Base-by-base conservation (phyloP, 2,329 filamentous ascomycete genomes). In the Parastagonospora nodorum region DNA sequence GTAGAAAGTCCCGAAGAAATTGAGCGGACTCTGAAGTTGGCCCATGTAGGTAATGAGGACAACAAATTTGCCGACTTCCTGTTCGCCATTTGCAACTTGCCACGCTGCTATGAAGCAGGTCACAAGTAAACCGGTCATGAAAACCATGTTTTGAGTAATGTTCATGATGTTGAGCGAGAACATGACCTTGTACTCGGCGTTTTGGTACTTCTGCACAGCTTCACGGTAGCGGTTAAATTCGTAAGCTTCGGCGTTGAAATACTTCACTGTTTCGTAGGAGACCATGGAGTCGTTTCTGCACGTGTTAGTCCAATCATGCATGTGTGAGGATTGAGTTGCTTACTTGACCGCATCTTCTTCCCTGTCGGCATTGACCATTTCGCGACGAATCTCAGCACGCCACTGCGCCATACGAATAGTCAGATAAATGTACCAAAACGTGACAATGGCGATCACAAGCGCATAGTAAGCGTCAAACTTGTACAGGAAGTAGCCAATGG, bases 321-420 rank as follows among this genome's bases (percentile, higher is more conserved):
- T 12, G 5, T 29, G 10, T 32, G 15, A 4, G 29, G 19, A 5
- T 12, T 10, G 5, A 12, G 11, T 30, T 3, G 77, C 81, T 75
- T 71, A 84, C 82, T 97, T 97, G 62, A 97, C 92, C 6, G 94
- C 94, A 74, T 97, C 93, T 75, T 97, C 92, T 75, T 97, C 92
- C 57, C 94, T 84, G 61, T 94, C 92, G 11, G 92, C 90, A 70
- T 97, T 97, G 43, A 93, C 93, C 88, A 97, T 97, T 67, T 93
- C 85, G 53, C 94, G 85, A 64, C 94, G 86, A 65, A 96, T 90
- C 66, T 96, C 90, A 6, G 92, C 90, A 63, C 94, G 84, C 78
- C 92, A 96, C 55, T 93, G 89, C 12, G 94, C 93, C 88, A 99
- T 92, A 58, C 92, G 90, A 63, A 99, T 91, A 6, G 94, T 99